phyloP scores from a whole-genome alignment of 306 rosid species.

The Morella rubra region DNA sequence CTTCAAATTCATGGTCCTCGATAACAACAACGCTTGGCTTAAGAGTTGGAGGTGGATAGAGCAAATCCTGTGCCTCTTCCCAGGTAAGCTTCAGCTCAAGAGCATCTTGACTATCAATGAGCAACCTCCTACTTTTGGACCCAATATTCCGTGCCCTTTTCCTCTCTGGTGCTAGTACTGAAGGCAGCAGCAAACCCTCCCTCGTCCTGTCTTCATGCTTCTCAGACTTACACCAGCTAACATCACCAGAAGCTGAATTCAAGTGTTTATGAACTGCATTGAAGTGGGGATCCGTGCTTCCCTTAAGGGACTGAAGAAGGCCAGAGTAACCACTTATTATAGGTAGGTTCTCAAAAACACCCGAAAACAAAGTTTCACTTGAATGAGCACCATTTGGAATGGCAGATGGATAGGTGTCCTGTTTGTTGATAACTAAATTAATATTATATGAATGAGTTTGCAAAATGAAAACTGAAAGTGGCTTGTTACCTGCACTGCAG shows the following conservation, averaged over 20 bases:
- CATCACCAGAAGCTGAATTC: conserved; percentile 64
- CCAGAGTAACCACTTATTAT: conserved; percentile 91
- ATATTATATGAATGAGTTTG: conserved; percentile 36
- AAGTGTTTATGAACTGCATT: conserved; percentile 67
- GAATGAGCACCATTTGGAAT: conserved; percentile 77
- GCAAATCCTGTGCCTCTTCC: conserved; percentile 98
- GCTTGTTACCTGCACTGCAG: conserved; percentile 68
- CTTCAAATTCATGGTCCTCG: conserved; percentile 93
- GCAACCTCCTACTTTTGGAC: conserved; percentile 91
- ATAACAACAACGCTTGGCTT: conserved; percentile 82
- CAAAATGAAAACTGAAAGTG: conserved; percentile 41
- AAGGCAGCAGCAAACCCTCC: conserved; percentile 69
- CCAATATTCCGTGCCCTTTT: conserved; percentile 89
- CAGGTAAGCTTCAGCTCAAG: conserved; percentile 90
- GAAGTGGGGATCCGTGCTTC: conserved; percentile 71
- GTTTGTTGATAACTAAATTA: conserved; percentile 56
- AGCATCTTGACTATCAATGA: conserved; percentile 92
- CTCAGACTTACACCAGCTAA: conserved; percentile 73
- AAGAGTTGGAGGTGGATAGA: conserved; percentile 84
- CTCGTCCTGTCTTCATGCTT: conserved; percentile 64
- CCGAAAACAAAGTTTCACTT: conserved; percentile 83
- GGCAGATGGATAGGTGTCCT: conserved; percentile 78
- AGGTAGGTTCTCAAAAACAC: conserved; percentile 89
- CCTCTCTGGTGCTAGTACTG: conserved; percentile 68
- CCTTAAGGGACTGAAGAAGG: conserved; percentile 92